phyloP scores from a whole-genome alignment of 331 rosid species.

The Quercus tomentella region DNA sequence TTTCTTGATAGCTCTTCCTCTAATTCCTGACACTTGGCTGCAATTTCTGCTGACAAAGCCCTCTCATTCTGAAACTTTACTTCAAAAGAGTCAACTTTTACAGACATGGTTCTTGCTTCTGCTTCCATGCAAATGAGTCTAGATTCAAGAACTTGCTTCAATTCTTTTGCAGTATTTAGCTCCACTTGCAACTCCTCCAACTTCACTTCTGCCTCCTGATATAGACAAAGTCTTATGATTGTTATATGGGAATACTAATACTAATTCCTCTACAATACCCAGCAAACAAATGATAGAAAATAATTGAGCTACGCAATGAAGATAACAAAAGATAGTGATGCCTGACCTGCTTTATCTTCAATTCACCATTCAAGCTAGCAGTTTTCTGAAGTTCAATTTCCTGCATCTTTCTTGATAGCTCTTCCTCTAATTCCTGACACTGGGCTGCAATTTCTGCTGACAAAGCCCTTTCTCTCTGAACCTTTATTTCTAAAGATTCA shows the following conservation, averaged over 20 bases:
- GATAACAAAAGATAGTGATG: conserved; percentile 17
- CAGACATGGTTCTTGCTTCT: conserved; percentile 49
- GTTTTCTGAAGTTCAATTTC: conserved; percentile 47
- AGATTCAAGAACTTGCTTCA: conserved; percentile 47
- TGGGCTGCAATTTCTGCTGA: conserved; percentile 42
- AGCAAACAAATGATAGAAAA: neutral
- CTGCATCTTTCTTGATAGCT: conserved; percentile 48
- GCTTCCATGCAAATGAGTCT: conserved; percentile 52
- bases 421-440: conserved; percentile 57
- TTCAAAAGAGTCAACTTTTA: conserved; percentile 47
- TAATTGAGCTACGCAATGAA: neutral
- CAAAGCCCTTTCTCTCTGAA: conserved; percentile 50
- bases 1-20: conserved; percentile 56
- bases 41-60: conserved; percentile 40
- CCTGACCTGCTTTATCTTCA: conserved; percentile 80
- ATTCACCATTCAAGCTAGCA: conserved; percentile 40
- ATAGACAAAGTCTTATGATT: too few relatives aligned
- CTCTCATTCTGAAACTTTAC: conserved; percentile 57
- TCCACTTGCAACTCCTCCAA: conserved; percentile 56
- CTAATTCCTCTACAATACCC: neutral
- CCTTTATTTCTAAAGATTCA: conserved; percentile 47
- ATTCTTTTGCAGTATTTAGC: conserved; percentile 44
- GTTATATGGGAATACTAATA: too few relatives aligned
- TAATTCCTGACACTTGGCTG: conserved; percentile 42
- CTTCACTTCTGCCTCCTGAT: conserved; percentile 40